Evolutionary conservation across 805 yeast genomes (phyloP).

Genomic region (Zygosaccharomyces pseudorouxii): DNA sequence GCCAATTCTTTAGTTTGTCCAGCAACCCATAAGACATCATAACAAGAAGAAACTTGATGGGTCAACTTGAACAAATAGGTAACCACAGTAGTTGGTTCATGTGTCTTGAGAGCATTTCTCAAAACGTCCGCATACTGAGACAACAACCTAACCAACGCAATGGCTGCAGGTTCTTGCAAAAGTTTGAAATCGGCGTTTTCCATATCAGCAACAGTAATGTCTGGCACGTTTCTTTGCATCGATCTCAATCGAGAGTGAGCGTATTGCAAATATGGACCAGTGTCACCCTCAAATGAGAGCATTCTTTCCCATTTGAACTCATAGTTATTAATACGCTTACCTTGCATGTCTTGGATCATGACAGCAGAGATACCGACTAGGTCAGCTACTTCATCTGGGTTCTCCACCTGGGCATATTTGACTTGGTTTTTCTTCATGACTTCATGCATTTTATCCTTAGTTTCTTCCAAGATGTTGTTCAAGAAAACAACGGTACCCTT

Average conservation of each 20-base stretch:
- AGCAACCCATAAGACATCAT: constrained; percentile 93
- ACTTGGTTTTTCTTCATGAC: constrained; percentile 90
- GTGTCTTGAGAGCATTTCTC: constrained; percentile 73
- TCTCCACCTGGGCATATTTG: constrained; percentile 87
- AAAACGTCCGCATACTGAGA: constrained; percentile 90
- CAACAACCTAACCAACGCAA: constrained; percentile 64
- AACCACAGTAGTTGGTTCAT: constrained; percentile 91
- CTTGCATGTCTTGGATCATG: constrained; percentile 98
- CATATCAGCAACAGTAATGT: constrained; percentile 43
- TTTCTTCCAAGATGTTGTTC: constrained; percentile 88
- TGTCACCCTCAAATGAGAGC: constrained; percentile 98
- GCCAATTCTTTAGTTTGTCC: constrained; percentile 89
- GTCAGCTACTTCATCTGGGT: constrained; percentile 94
- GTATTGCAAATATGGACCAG: constrained; percentile 97
- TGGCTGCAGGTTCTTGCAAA: constrained; percentile 68
- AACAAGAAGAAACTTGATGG: constrained; percentile 93
- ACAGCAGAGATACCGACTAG: constrained; percentile 94
- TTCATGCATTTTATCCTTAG: constrained; percentile 90
- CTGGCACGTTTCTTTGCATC: constrained; percentile 75
- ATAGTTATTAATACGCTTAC: constrained; percentile 94
- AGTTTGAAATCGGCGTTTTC: constrained; percentile 52
- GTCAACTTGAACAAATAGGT: constrained; percentile 89
- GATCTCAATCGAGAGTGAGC: constrained; percentile 97
- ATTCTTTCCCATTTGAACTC: constrained; percentile 97
- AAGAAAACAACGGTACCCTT: constrained; percentile 98